Percentiles rank a stretch among this genome's conserved stretches.
These are phyloP conservation scores for Hamamelis virginiana DNA, from an alignment of 164 flowering plant species.

Conservation along the genomic window DNA sequence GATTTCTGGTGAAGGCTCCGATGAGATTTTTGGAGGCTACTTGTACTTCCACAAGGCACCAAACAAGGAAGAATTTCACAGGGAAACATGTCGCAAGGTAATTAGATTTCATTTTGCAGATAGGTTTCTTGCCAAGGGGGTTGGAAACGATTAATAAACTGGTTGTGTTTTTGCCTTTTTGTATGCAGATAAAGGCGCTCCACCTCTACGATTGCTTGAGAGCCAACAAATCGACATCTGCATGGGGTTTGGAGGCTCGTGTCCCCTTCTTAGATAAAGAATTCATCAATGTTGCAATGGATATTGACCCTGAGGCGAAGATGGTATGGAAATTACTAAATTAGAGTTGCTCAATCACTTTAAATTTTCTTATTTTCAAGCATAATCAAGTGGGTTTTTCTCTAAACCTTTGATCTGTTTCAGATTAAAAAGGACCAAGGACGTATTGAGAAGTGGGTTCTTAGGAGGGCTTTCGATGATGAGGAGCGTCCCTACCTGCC, in stretches of 20 bases:
- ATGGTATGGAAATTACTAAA: conserved; percentile 48
- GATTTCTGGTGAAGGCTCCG: conserved; percentile 91
- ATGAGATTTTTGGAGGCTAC: conserved; percentile 95
- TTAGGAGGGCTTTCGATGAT: conserved; percentile 91
- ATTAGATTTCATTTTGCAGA: neutral
- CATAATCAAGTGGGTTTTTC: neutral
- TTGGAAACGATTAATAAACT: neutral
- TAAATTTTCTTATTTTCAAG: too few relatives aligned
- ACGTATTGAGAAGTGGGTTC: conserved; percentile 89
- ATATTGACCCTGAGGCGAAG: conserved; percentile 90
- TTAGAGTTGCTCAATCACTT: too few relatives aligned
- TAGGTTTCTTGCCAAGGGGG: neutral
- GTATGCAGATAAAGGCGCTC: conserved; percentile 78
- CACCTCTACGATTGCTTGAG: conserved; percentile 91
- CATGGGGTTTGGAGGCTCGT: conserved; percentile 97
- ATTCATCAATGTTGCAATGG: conserved; percentile 83
- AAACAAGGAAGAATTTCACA: conserved; percentile 90
- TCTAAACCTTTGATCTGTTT: neutral
- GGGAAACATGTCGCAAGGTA: conserved; percentile 89
- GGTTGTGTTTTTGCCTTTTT: neutral
- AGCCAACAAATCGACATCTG: conserved; percentile 91
- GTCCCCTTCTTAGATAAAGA: conserved; percentile 95
- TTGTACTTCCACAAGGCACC: conserved; percentile 98
- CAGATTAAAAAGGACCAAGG: conserved; percentile 76
- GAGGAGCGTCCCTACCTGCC: conserved; percentile 86